These are phyloP conservation scores for Psilocybe sp. DNA, from an alignment of 768 basidiomycete species.

Conservation along the genomic window DNA sequence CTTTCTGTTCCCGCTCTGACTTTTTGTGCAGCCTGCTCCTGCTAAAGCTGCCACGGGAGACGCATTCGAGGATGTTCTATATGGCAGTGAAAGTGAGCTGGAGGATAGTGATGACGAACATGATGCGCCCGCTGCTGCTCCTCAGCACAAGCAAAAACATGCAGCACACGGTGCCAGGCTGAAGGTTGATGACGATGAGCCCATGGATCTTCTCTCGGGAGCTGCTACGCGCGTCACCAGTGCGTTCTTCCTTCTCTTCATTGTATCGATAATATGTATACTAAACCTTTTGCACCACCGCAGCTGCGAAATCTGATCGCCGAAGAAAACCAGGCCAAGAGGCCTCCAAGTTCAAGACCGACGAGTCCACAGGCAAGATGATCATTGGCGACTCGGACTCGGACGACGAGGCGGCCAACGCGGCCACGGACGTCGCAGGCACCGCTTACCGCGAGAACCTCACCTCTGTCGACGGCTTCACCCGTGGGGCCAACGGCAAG, in stretches of 20 bases:
- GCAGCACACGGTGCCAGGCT: slow-evolving; percentile 55
- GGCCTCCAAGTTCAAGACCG: slow-evolving; percentile 81
- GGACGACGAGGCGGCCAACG: slow-evolving; percentile 38
- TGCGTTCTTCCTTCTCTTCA: slow-evolving; percentile 32
- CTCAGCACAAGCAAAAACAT: slow-evolving; percentile 30
- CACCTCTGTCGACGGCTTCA: slow-evolving; percentile 87
- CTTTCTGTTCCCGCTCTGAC: slow-evolving; percentile 3
- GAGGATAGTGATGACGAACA: slow-evolving; percentile 69
- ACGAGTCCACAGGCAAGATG: slow-evolving; percentile 80
- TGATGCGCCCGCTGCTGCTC: slow-evolving; percentile 18
- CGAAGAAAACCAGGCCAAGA: slow-evolving; percentile 84
- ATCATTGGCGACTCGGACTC: slow-evolving; percentile 59
- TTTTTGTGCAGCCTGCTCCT: slow-evolving; percentile 33
- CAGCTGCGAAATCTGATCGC: slow-evolving; percentile 45
- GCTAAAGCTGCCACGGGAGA: slow-evolving; percentile 64
- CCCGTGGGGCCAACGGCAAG: slow-evolving; percentile 76
- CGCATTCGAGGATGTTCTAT: slow-evolving; percentile 96
- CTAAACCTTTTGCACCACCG: slow-evolving; percentile 1
- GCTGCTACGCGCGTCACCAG: slow-evolving; percentile 69
- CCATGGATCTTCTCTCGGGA: slow-evolving; percentile 91
- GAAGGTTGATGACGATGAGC: slow-evolving; percentile 86
- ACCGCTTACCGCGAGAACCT: slow-evolving; percentile 81
- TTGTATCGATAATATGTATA: neutral
- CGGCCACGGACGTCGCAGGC: slow-evolving; percentile 57
- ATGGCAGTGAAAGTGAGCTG: slow-evolving; percentile 92